A percentile compares a stretch with the other conserved stretches of the same genome.
These are phyloP conservation scores for Rhizomucor pusillus DNA, from an alignment of 371 early-diverging fungal genomes.

Conservation along the genomic window DNA sequence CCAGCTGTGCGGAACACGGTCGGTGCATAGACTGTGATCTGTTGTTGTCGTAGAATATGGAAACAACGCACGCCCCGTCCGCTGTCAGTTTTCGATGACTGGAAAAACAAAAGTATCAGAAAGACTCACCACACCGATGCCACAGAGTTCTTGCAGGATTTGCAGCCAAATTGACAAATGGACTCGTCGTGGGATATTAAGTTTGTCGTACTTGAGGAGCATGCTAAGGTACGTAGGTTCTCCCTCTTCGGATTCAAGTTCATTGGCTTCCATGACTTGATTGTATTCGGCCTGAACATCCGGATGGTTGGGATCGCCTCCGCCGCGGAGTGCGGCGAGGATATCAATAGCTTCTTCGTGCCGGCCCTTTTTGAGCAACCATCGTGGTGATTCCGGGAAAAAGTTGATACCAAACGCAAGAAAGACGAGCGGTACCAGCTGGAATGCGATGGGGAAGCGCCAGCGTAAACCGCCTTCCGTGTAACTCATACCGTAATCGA, in stretches of 20 bases:
- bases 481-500: conserved; percentile 36
- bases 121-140: conserved; percentile 26
- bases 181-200: conserved; percentile 42
- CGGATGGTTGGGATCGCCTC: conserved; percentile 31
- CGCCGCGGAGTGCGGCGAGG: conserved; percentile 36
- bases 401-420: conserved; percentile 33
- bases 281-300: conserved; percentile 35
- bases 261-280: conserved; percentile 25
- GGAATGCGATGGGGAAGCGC: conserved; percentile 45
- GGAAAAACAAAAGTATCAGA: too few species aligned
- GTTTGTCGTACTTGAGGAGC: conserved; percentile 28
- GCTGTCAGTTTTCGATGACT: too few species aligned
- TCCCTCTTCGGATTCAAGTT: conserved; percentile 23
- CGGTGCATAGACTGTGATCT: conserved; percentile 44
- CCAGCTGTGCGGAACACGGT: conserved; percentile 30
- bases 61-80: too few species aligned
- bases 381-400: conserved; percentile 38
- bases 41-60: too few species aligned
- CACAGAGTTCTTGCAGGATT: conserved; percentile 38
- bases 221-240: conserved; percentile 38
- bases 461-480: conserved; percentile 37
- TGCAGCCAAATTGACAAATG: conserved; percentile 41
- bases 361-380: conserved; percentile 35
- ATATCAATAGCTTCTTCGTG: conserved; percentile 36
- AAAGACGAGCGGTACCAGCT: conserved; percentile 33